Conservation (phyloP, 2,329 filamentous ascomycete species). For the Pseudocercospora eumusae region DNA sequence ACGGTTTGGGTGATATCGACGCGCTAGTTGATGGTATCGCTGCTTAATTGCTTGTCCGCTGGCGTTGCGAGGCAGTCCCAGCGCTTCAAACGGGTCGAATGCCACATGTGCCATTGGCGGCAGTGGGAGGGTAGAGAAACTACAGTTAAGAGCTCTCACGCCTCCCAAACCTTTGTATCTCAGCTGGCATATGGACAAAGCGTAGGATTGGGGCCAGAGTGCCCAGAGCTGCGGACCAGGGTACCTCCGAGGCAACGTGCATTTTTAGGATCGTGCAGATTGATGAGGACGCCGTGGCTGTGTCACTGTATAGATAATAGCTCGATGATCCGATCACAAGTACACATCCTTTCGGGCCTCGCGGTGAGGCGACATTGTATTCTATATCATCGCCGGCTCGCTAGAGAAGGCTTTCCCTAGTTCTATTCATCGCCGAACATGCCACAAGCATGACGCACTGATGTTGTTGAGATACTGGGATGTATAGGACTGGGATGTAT, state of each 20-base stretch:
- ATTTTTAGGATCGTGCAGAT: conserved; percentile 11
- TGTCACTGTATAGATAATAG: background rate
- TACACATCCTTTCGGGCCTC: background rate
- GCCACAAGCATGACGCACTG: conserved; percentile 1
- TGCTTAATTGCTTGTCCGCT: conserved; percentile 79
- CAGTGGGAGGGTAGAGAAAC: conserved; percentile 14
- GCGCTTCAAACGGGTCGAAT: conserved; percentile 77
- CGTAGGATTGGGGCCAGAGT: conserved; percentile 14
- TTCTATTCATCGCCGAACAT: conserved; percentile 3
- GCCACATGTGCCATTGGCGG: conserved; percentile 24
- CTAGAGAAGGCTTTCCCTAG: too few relatives aligned
- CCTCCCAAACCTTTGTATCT: conserved; percentile 19
- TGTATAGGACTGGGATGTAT: conserved; percentile 3
- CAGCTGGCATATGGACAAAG: conserved; percentile 22
- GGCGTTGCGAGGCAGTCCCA: conserved; percentile 70
- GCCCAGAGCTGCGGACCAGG: conserved; percentile 13
- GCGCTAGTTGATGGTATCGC: conserved; percentile 84
- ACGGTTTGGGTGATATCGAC: conserved; percentile 69
- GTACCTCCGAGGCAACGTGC: conserved; percentile 11
- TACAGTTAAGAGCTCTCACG: conserved; percentile 27
- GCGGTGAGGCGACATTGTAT: background rate
- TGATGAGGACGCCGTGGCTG: conserved; percentile 10
- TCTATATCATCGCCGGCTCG: background rate
- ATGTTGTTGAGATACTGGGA: conserved; percentile 6
- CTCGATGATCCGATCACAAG: background rate